These are phyloP conservation scores for Gossypium arboreum DNA, from an alignment of 345 rosid species.

Conservation along the genomic window DNA sequence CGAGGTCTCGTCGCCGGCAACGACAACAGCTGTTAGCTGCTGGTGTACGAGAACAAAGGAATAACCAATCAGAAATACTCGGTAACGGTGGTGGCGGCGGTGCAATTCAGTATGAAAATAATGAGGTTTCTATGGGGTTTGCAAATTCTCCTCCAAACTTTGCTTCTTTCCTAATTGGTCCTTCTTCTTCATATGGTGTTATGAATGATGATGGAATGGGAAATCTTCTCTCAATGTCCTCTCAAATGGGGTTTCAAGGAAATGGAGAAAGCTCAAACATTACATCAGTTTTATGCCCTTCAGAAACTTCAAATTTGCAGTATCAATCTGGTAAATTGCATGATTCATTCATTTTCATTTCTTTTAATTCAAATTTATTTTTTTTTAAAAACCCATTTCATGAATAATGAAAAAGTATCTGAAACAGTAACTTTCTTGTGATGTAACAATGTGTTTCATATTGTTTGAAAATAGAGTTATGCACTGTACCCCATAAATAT, in stretches of 20 bases:
- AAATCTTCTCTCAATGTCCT: slow-evolving; percentile 41
- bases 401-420: slow-evolving; percentile 9
- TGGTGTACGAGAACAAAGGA: slow-evolving; percentile 23
- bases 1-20: slow-evolving; percentile 96
- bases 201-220: slow-evolving; percentile 39
- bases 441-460: slow-evolving; percentile 4
- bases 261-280: slow-evolving; percentile 41
- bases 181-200: slow-evolving; percentile 51
- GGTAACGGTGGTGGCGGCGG: not conserved
- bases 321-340: slow-evolving; percentile 66
- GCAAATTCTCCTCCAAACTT: slow-evolving; percentile 23
- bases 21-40: slow-evolving; percentile 78
- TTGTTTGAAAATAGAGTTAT: slow-evolving; percentile 2
- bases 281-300: slow-evolving; percentile 48
- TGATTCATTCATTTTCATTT: slow-evolving; percentile 13
- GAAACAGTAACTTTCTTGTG: slow-evolving; percentile 18
- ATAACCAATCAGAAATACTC: slow-evolving; percentile 17
- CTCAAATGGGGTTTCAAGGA: slow-evolving; percentile 68
- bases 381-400: not conserved
- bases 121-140: slow-evolving; percentile 30
- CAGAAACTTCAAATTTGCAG: slow-evolving; percentile 60
- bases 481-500: slow-evolving; percentile 13
- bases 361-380: not conserved
- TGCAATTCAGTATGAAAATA: slow-evolving; percentile 41
- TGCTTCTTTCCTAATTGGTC: slow-evolving; percentile 26